Base-by-base conservation (phyloP, 768 basidiomycete species). In the Candolleomyces eurysporus region DNA sequence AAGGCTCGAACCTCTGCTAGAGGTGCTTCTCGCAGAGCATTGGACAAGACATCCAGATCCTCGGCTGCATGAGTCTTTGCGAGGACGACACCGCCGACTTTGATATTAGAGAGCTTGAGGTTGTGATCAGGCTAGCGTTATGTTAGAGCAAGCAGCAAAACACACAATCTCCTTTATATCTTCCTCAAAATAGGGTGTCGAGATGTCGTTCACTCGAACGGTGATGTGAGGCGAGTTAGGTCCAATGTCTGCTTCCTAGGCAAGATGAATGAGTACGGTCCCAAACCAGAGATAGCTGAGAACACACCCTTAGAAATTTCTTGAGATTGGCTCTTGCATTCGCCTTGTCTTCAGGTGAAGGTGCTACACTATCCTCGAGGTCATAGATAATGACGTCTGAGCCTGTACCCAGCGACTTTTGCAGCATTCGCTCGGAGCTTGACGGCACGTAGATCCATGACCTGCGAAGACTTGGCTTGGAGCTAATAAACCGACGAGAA, bases 381-480 rank as follows among this genome's bases (percentile, higher is more conserved):
- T 96, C 94, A 67, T 94, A 95, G 26, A 94, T 88, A 40, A 94
- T 78, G 48, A 89, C 80, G 62, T 96, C 94, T 2, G 92, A 86
- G 2, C 74, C 70, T 14, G 79, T 77, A 10, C 68, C 72, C 49
- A 91, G 78, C 0, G 91, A 91, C 70, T 94, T 96, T 65, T 87
- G 77, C 39, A 96, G 84, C 89, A 94, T 93, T 46, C 85, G 82
- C 40, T 89, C 84, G 13, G 87, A 89, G 1, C 92, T 89, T 5
- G 88, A 81, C 3, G 94, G 94, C 4, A 96, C 94, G 72, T 90
- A 90, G 62, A 90, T 84, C 67, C 87, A 89, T 22, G 88, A 88
- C 50, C 87, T 81, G 48, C 76, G 73, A 2, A 82, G 68, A 22
- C 57, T 54, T 8, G 55, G 43, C 53, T 58, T 21, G 10, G 51